These are phyloP conservation scores for Alectoria sarmentosa DNA, from an alignment of 495 filamentous ascomycete genomes.

Conservation along the genomic window DNA sequence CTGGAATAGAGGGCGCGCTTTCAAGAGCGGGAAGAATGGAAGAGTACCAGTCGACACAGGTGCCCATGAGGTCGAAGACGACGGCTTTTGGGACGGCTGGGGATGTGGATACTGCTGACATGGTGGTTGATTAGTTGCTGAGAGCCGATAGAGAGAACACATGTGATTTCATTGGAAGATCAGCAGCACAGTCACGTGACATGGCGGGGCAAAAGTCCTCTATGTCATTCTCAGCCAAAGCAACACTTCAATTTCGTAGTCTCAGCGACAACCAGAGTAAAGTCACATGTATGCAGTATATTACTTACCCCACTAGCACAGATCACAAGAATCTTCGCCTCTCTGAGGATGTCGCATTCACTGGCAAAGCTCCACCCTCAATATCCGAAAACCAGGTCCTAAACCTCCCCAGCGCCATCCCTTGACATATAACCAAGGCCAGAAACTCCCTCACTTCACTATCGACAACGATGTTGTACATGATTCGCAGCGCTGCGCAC, in stretches of 20 bases:
- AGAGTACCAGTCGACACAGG: slow-evolving; percentile 40
- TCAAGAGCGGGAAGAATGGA: slow-evolving; percentile 25
- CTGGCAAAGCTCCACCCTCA: background rate
- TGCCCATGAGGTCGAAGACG: slow-evolving; percentile 44
- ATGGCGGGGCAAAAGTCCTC: background rate
- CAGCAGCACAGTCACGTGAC: background rate
- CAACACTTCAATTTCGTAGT: background rate
- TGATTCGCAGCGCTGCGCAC: background rate
- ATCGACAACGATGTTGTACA: background rate
- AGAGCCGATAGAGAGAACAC: background rate
- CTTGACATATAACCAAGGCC: background rate
- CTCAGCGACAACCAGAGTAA: background rate
- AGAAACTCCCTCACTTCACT: background rate
- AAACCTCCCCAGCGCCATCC: background rate
- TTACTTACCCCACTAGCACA: background rate
- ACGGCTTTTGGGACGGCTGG: slow-evolving; percentile 31
- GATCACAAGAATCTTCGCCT: background rate
- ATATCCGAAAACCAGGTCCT: background rate
- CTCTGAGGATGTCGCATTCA: background rate
- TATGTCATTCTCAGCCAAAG: background rate
- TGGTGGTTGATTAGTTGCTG: background rate
- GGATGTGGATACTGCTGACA: background rate
- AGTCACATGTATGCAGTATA: background rate
- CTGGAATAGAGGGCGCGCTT: slow-evolving; percentile 24
- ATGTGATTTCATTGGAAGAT: background rate